These are phyloP conservation scores for Candida bentonensis DNA, from an alignment of 805 yeast genomes.

Conservation along the genomic window DNA sequence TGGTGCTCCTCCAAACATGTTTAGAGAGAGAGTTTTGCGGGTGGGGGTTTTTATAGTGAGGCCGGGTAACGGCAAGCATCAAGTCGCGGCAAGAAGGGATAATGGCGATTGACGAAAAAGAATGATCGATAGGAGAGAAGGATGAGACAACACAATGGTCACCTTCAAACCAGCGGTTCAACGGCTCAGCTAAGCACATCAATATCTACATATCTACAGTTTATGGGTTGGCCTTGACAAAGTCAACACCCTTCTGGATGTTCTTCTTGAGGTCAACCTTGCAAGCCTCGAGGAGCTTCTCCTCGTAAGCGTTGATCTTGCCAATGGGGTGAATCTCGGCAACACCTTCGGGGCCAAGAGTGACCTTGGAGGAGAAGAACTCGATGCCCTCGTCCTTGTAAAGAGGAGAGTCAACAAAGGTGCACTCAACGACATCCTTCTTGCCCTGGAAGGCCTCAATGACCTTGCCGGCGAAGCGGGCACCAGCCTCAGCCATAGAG, in stretches of 20 bases:
- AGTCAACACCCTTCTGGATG: conserved; percentile 84
- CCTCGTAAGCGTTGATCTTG: conserved; percentile 60
- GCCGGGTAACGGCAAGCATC: no score
- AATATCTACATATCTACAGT: conserved; percentile 3
- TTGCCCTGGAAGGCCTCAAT: conserved; percentile 28
- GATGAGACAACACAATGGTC: no score
- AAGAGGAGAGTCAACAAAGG: conserved; percentile 55
- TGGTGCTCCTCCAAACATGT: conserved; percentile 25
- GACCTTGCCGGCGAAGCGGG: conserved; percentile 52
- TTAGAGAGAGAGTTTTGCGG: no score
- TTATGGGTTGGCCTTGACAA: conserved; percentile 37
- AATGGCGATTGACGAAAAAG: no score
- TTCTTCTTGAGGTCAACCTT: conserved; percentile 78
- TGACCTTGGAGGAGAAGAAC: conserved; percentile 90
- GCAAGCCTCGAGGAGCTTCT: conserved; percentile 65
- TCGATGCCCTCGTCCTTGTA: conserved; percentile 84
- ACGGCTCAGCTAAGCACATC: no score
- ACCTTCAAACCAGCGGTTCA: no score
- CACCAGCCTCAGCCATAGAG: conserved; percentile 90
- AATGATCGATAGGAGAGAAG: no score
- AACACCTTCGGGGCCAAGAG: conserved; percentile 87
- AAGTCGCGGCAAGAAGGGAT: no score
- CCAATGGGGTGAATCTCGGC: conserved; percentile 72
- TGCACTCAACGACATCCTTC: conserved; percentile 38
- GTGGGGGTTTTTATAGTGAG: no score